Percentiles rank a stretch among this genome's conserved stretches.
Conservation (phyloP, 805 yeast genomes). For the Teunomyces atbi region DNA sequence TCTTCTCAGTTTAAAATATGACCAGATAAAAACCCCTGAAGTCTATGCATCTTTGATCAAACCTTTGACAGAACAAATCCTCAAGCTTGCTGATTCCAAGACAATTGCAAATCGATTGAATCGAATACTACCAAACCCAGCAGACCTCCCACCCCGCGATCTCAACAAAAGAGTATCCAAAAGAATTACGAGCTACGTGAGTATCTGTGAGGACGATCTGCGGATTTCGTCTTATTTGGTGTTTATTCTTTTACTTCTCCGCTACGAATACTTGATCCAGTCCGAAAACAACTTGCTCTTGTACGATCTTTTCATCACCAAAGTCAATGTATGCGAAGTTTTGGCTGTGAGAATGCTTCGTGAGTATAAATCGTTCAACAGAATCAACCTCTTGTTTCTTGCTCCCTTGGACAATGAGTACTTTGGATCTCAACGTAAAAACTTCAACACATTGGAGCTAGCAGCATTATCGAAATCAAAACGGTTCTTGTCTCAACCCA, state of each 20-base stretch:
- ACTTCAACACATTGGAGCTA: slow-evolving; percentile 48
- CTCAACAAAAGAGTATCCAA: slow-evolving; percentile 13
- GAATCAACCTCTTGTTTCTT: slow-evolving; percentile 46
- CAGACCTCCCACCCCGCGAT: slow-evolving; percentile 19
- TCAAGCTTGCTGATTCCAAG: slow-evolving; percentile 39
- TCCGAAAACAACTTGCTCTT: slow-evolving; percentile 36
- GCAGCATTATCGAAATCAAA: slow-evolving; percentile 54
- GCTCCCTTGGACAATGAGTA: slow-evolving; percentile 44
- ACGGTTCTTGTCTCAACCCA: slow-evolving; percentile 51
- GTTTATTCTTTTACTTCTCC: slow-evolving; percentile 31
- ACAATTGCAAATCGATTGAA: slow-evolving; percentile 32
- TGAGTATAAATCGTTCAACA: slow-evolving; percentile 41
- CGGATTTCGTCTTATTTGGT: slow-evolving; percentile 24
- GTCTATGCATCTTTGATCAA: slow-evolving; percentile 44
- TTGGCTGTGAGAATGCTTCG: slow-evolving; percentile 49
- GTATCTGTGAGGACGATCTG: slow-evolving; percentile 12
- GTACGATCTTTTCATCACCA: slow-evolving; percentile 39
- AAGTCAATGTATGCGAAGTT: slow-evolving; percentile 53
- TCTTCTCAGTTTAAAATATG: slow-evolving; percentile 46
- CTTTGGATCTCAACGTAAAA: slow-evolving; percentile 14
- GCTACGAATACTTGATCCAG: slow-evolving; percentile 40
- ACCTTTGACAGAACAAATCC: slow-evolving; percentile 43
- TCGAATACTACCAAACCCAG: slow-evolving; percentile 21
- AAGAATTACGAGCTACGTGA: slow-evolving; percentile 8
- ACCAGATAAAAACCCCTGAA: slow-evolving; percentile 52